Evolutionary conservation across 2,329 filamentous ascomycete species (phyloP).

Genomic region (Fusarium neocosmosporiellum): DNA sequence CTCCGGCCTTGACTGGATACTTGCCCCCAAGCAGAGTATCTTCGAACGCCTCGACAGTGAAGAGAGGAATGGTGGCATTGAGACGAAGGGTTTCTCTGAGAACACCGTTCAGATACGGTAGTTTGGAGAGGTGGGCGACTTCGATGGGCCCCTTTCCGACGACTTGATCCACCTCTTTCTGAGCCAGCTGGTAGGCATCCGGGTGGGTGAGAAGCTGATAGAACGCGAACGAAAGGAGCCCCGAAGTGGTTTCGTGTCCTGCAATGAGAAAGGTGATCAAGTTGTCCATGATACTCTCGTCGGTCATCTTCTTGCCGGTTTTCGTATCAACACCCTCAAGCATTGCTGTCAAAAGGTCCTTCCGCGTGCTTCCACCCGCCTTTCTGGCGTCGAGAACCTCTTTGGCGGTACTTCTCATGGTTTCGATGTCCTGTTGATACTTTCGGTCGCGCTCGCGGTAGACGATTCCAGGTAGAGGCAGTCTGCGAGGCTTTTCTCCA

Average conservation of each 20-base stretch:
- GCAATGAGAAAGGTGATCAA: slow-evolving; percentile 78
- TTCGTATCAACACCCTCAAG: slow-evolving; percentile 73
- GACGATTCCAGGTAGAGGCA: neutral
- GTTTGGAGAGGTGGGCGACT: neutral
- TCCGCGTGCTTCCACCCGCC: neutral
- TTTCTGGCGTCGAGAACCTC: neutral
- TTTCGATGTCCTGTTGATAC: neutral
- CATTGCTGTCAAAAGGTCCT: slow-evolving; percentile 69
- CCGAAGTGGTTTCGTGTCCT: slow-evolving; percentile 76
- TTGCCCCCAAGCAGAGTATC: neutral
- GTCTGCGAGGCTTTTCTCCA: neutral
- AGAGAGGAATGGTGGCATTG: neutral
- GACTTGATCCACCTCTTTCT: neutral
- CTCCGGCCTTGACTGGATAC: neutral
- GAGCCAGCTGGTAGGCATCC: neutral
- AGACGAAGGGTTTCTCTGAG: neutral
- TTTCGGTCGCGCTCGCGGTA: neutral
- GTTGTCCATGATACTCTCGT: slow-evolving; percentile 73
- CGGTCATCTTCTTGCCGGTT: slow-evolving; percentile 72
- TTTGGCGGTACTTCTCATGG: neutral
- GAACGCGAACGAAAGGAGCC: neutral
- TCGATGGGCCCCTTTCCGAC: neutral
- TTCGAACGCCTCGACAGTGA: neutral
- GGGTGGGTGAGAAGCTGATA: neutral
- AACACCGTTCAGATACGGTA: neutral